Percentiles rank a stretch among this genome's conserved stretches.
Evolutionary conservation across 345 rosid genomes (phyloP).

Genomic region (Populus davidiana): DNA sequence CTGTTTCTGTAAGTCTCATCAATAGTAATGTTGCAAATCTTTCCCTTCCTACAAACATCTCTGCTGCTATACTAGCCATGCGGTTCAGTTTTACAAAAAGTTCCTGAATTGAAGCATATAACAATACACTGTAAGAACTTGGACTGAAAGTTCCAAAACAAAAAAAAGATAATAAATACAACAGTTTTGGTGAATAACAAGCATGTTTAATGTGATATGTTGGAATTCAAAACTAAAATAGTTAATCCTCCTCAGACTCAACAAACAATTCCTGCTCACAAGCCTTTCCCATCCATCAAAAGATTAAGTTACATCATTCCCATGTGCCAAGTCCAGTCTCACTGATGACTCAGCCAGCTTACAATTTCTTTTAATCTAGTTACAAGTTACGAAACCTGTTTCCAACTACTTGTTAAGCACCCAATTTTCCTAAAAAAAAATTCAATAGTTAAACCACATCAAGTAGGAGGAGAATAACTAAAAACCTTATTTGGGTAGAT

Average conservation of each 20-base stretch:
- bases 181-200: not conserved
- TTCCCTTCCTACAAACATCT: conserved; percentile 96
- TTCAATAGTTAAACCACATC: too few relatives aligned
- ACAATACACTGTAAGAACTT: conserved; percentile 5
- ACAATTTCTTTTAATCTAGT: not conserved
- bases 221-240: not conserved
- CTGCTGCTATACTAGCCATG: conserved; percentile 88
- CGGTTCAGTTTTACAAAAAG: conserved; percentile 73
- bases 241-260: not conserved
- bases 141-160: not conserved
- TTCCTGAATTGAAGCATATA: conserved; percentile 50
- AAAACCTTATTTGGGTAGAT: not conserved
- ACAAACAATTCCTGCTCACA: not conserved
- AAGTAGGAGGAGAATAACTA: not conserved
- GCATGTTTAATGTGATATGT: not conserved
- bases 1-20: conserved; percentile 97
- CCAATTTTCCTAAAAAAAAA: not conserved
- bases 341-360: conserved; percentile 5
- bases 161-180: not conserved
- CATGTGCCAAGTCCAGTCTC: not conserved
- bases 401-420: not conserved
- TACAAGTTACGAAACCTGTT: not conserved
- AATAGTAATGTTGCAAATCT: conserved; percentile 82
- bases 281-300: conserved; percentile 3
- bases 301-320: not conserved